Conservation (phyloP, 208 protist species). For the Leishmania gerbilli region DNA sequence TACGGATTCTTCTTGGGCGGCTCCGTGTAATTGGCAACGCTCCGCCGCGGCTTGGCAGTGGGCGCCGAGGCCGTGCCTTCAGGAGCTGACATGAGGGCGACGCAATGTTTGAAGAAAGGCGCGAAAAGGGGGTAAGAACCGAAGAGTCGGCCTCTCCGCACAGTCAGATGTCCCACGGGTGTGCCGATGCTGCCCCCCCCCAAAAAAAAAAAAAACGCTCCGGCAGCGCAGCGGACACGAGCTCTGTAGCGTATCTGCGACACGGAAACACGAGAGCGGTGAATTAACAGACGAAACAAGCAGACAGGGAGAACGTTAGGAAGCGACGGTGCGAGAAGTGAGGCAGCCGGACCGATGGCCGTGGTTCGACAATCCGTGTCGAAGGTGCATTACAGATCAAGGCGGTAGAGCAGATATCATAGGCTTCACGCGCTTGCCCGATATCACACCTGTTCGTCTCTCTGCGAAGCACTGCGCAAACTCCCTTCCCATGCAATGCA, state of each 20-base stretch:
- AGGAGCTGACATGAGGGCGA: constrained; percentile 8
- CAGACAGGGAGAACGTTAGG: not conserved
- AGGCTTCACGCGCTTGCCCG: not conserved
- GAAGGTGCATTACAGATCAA: not conserved
- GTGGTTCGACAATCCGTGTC: not conserved
- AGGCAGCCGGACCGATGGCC: not conserved
- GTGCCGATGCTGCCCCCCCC: not conserved
- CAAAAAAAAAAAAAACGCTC: no score
- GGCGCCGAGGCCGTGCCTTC: not conserved
- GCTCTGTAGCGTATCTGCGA: not conserved
- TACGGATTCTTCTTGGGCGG: constrained; percentile 71
- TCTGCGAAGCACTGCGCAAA: not conserved
- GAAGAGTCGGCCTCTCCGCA: not conserved
- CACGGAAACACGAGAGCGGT: not conserved
- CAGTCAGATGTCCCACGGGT: not conserved
- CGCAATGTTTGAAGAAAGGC: not conserved
- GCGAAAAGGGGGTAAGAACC: not conserved
- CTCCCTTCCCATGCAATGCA: not conserved
- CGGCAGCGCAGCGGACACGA: not conserved
- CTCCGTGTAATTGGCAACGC: constrained; percentile 75
- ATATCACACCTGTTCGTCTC: not conserved
- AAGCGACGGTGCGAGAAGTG: not conserved
- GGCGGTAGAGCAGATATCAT: not conserved
- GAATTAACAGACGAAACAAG: not conserved
- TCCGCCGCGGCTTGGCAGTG: constrained; percentile 22